Conservation (phyloP, 192 early-diverging fungal species). For the Coemansia sp. region DNA sequence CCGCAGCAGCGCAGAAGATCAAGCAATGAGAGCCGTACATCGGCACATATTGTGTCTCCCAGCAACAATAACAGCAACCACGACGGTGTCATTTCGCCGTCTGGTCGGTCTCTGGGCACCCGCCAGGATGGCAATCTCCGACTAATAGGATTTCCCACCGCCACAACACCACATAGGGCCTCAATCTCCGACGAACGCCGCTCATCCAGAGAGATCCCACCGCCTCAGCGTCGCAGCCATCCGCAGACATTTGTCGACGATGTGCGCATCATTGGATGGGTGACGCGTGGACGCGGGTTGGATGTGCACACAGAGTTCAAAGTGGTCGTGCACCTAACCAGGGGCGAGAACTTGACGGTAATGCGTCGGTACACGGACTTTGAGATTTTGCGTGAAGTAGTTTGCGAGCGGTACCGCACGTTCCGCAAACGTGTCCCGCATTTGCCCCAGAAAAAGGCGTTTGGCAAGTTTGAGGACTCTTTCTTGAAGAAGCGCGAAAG, state of each 20-base stretch:
- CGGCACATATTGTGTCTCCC: neutral
- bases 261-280: slow-evolving; percentile 52
- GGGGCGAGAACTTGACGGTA: slow-evolving; percentile 40
- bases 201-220: neutral
- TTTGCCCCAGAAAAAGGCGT: slow-evolving; percentile 47
- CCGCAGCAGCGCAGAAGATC: neutral
- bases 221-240: neutral
- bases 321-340: slow-evolving; percentile 34
- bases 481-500: slow-evolving; percentile 53
- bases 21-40: neutral
- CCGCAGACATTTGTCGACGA: slow-evolving; percentile 35
- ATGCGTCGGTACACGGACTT: slow-evolving; percentile 55
- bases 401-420: slow-evolving; percentile 32
- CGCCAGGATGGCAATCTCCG: slow-evolving; percentile 17
- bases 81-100: slow-evolving; percentile 10
- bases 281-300: slow-evolving; percentile 40
- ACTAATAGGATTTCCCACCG: slow-evolving; percentile 1
- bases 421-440: slow-evolving; percentile 48
- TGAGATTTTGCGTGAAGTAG: slow-evolving; percentile 34
- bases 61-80: neutral
- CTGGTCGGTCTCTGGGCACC: neutral
- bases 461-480: slow-evolving; percentile 54
- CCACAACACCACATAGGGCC: neutral
- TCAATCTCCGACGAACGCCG: neutral
- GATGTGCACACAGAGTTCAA: slow-evolving; percentile 55